These are phyloP conservation scores for Chalciporus sp. DNA, from an alignment of 1,284 basidiomycete species.

Conservation along the genomic window DNA sequence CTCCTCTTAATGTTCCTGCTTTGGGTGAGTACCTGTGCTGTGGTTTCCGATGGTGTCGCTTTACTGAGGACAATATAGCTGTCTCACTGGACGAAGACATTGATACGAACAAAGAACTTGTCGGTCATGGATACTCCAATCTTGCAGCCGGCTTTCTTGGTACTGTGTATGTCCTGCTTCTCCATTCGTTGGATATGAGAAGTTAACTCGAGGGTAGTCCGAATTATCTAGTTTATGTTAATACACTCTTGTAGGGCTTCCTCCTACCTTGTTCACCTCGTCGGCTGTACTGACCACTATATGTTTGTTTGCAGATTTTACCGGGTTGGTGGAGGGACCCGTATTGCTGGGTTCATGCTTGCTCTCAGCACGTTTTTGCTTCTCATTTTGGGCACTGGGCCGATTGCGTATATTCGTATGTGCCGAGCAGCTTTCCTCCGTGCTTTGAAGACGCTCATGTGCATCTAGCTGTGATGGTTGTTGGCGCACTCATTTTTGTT, in stretches of 20 bases:
- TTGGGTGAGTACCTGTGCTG: slow-evolving; percentile 54
- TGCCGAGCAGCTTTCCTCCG: slow-evolving; percentile 19
- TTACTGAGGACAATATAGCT: slow-evolving; percentile 43
- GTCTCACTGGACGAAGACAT: slow-evolving; percentile 93
- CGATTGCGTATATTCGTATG: slow-evolving; percentile 88
- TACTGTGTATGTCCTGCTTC: slow-evolving; percentile 60
- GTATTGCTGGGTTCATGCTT: slow-evolving; percentile 86
- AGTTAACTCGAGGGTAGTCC: slow-evolving; percentile 47
- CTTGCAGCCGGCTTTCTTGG: slow-evolving; percentile 80
- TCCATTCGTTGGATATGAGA: neutral
- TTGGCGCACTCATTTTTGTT: slow-evolving; percentile 92
- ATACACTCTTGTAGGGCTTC: slow-evolving; percentile 77
- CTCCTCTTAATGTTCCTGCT: slow-evolving; percentile 92
- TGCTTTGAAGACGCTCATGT: neutral
- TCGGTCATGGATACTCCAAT: slow-evolving; percentile 94
- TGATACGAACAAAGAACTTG: slow-evolving; percentile 91
- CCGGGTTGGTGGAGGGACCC: slow-evolving; percentile 88
- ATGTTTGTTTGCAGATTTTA: slow-evolving; percentile 65
- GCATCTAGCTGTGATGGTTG: slow-evolving; percentile 78
- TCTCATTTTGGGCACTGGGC: slow-evolving; percentile 81
- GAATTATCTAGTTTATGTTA: slow-evolving; percentile 88
- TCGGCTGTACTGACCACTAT: neutral
- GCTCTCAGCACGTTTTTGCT: slow-evolving; percentile 76
- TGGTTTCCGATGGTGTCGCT: neutral
- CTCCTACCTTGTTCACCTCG: neutral